Evolutionary conservation across 768 basidiomycete species (phyloP).

Genomic region (Amanita pallidorosea): DNA sequence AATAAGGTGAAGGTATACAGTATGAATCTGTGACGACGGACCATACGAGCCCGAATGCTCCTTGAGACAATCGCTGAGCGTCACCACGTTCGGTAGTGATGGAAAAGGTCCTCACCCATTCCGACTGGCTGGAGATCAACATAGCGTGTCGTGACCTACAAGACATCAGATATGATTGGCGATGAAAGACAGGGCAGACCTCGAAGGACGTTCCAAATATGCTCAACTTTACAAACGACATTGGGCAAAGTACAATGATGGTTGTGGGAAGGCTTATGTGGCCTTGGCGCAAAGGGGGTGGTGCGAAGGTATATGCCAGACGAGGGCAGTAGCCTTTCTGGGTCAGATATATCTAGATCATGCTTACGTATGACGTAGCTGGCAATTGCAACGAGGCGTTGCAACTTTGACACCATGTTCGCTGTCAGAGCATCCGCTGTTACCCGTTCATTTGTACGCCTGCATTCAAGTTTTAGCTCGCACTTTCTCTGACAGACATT

Average conservation of each 20-base stretch:
- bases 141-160: constrained; percentile 94
- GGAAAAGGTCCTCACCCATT: constrained; percentile 64
- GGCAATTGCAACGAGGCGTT: too few species aligned
- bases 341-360: background rate
- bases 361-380: constrained; percentile 1
- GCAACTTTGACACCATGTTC: constrained; percentile 24
- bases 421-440: constrained; percentile 26
- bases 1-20: constrained; percentile 4
- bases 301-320: background rate
- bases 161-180: constrained; percentile 9
- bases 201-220: constrained; percentile 99
- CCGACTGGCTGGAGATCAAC: constrained; percentile 98
- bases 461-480: background rate
- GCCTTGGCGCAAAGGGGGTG: constrained; percentile 4
- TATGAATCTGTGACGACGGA: constrained; percentile 25
- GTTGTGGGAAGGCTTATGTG: background rate
- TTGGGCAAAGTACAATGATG: constrained; percentile 15
- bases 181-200: constrained; percentile 30
- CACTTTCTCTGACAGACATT: background rate
- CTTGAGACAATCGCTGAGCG: constrained; percentile 24
- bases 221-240: constrained; percentile 96
- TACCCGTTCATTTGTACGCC: constrained; percentile 32
- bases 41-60: constrained; percentile 98
- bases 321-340: background rate
- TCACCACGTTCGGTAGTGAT: background rate